Conservation (phyloP, 1,284 basidiomycete genomes). For the Cutaneotrichosporon cavernicola region DNA sequence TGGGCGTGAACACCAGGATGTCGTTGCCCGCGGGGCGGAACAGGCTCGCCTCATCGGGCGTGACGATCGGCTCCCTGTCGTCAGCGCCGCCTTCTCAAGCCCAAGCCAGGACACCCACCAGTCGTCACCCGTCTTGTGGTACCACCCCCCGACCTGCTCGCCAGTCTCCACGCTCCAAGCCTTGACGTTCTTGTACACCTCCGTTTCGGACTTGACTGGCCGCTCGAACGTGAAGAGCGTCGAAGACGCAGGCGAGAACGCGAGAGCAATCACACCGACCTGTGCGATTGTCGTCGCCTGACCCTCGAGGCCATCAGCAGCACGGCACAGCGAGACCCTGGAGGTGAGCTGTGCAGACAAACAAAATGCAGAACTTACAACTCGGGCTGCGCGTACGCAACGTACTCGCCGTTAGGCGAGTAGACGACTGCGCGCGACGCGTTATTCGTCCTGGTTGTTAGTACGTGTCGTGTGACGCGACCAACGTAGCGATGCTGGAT, state of each 20-base stretch:
- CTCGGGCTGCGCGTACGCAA: slow-evolving; percentile 75
- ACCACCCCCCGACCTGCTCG: slow-evolving; percentile 48
- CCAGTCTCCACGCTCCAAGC: slow-evolving; percentile 46
- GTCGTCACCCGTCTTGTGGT: slow-evolving; percentile 49
- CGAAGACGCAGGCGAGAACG: slow-evolving; percentile 88
- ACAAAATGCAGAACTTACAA: slow-evolving; percentile 57
- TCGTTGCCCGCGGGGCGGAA: slow-evolving; percentile 65
- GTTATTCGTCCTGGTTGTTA: slow-evolving; percentile 57
- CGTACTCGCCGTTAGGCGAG: slow-evolving; percentile 81
- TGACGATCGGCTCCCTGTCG: slow-evolving; percentile 76
- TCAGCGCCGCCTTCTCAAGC: neutral
- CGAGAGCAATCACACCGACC: slow-evolving; percentile 74
- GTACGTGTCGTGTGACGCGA: slow-evolving; percentile 51
- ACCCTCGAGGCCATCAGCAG: slow-evolving; percentile 36
- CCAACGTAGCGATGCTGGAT: slow-evolving; percentile 60
- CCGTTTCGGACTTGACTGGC: slow-evolving; percentile 51
- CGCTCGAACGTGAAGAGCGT: slow-evolving; percentile 95
- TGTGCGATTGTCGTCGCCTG: slow-evolving; percentile 48
- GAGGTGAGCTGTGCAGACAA: slow-evolving; percentile 16
- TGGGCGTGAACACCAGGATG: slow-evolving; percentile 72
- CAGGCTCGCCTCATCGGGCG: slow-evolving; percentile 84
- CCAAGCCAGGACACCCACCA: slow-evolving; percentile 35
- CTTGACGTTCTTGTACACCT: slow-evolving; percentile 52
- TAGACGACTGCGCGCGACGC: slow-evolving; percentile 71
- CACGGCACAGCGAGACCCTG: slow-evolving; percentile 43